Conservation (phyloP, 1,284 basidiomycete species). For the Tylopilus sp. region DNA sequence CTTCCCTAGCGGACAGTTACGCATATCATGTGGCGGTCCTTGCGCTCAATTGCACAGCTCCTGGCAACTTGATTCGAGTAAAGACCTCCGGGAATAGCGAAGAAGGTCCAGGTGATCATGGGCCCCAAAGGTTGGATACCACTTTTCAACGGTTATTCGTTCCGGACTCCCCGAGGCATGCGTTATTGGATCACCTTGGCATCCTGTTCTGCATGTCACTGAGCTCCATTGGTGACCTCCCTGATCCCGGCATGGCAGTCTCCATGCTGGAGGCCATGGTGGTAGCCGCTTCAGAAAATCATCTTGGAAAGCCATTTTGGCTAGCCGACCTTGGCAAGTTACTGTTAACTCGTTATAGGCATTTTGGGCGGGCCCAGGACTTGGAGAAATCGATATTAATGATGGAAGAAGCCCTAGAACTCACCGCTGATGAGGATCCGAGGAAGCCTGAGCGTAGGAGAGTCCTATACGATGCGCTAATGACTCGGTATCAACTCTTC, state of each 20-base stretch:
- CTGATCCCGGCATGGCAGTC: background rate
- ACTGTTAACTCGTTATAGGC: background rate
- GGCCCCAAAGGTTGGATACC: slow-evolving; percentile 2
- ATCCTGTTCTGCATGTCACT: background rate
- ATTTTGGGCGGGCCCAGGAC: background rate
- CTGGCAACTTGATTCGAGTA: background rate
- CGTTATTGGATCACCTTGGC: slow-evolving; percentile 9
- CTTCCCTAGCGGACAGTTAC: background rate
- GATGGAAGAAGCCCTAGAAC: background rate
- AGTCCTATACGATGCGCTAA: background rate
- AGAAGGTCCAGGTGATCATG: background rate
- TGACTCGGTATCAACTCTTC: background rate
- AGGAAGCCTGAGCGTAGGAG: background rate
- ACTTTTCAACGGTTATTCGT: background rate
- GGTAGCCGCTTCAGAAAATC: background rate
- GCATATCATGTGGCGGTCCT: background rate
- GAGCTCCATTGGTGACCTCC: background rate
- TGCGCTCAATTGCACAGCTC: background rate
- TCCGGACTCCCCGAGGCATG: background rate
- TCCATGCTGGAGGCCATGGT: background rate
- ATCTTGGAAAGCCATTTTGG: background rate
- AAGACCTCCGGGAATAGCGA: background rate
- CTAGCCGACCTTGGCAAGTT: background rate
- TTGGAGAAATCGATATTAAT: slow-evolving; percentile 1
- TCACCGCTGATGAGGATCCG: background rate